These are phyloP conservation scores for Penicillium sp. DNA, from an alignment of 2,329 filamentous ascomycete genomes.

Conservation along the genomic window DNA sequence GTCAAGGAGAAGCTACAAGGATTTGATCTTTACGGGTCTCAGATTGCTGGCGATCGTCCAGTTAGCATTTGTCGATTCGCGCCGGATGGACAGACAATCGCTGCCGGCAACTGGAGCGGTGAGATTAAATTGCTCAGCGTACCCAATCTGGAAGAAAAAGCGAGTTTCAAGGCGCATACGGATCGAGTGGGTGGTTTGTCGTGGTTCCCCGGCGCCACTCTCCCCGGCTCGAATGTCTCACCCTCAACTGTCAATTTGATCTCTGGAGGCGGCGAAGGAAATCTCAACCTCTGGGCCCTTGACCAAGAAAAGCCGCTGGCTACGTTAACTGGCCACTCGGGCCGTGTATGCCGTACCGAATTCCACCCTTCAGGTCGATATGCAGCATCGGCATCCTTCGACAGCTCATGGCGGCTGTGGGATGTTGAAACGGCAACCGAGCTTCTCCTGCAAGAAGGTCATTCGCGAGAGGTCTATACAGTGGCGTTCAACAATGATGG, in stretches of 20 bases:
- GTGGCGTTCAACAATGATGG: conserved; percentile 89
- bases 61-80: conserved; percentile 90
- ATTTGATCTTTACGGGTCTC: conserved; percentile 90
- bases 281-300: conserved; percentile 87
- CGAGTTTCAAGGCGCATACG: conserved; percentile 75
- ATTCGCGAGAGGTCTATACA: conserved; percentile 88
- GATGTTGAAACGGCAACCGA: conserved; percentile 84
- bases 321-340: conserved; percentile 77
- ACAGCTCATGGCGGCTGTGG: conserved; percentile 97
- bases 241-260: conserved; percentile 76
- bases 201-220: conserved; percentile 81
- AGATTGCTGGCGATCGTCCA: conserved; percentile 86
- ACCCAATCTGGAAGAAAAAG: conserved; percentile 75
- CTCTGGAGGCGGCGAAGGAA: conserved; percentile 83
- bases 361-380: conserved; percentile 92
- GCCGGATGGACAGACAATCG: conserved; percentile 77
- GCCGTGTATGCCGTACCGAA: conserved; percentile 85
- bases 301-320: conserved; percentile 79
- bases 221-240: conserved; percentile 69
- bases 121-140: conserved; percentile 82
- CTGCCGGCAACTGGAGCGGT: conserved; percentile 90
- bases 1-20: conserved; percentile 78
- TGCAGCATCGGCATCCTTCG: conserved; percentile 88
- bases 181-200: conserved; percentile 86
- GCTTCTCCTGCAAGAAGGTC: conserved; percentile 85